Percentiles rank a stretch among this genome's conserved stretches.
Evolutionary conservation across 169 alveolate species (phyloP).

Genomic region (Cryptosporidium sp.): DNA sequence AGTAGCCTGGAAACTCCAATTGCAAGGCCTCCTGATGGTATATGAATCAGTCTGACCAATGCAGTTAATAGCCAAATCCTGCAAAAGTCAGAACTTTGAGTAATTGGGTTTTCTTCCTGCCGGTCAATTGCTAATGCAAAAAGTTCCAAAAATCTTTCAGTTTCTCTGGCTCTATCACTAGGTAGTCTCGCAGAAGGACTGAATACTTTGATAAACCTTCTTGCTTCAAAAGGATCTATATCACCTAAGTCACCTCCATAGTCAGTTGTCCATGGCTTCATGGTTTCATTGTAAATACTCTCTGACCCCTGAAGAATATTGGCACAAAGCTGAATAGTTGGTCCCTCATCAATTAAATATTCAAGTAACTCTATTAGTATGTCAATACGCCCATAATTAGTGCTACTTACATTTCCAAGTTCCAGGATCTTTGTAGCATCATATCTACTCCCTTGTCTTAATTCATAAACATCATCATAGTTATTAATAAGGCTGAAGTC

Average conservation of each 20-base stretch:
- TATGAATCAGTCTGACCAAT: constrained; percentile 46
- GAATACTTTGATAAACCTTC: constrained; percentile 47
- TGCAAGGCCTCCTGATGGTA: constrained; percentile 72
- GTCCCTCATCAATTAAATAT: constrained; percentile 53
- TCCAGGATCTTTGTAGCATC: constrained; percentile 41
- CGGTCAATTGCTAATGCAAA: constrained; percentile 48
- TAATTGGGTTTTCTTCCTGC: constrained; percentile 29
- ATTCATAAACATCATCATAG: constrained; percentile 65
- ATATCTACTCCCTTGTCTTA: constrained; percentile 57
- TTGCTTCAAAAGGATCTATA: constrained; percentile 49
- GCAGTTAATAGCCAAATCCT: constrained; percentile 65
- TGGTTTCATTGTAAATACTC: constrained; percentile 51
- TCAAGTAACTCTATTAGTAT: constrained; percentile 26
- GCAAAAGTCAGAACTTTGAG: constrained; percentile 40
- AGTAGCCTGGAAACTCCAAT: constrained; percentile 45
- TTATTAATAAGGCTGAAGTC: constrained; percentile 14
- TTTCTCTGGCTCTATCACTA: constrained; percentile 68
- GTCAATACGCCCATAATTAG: constrained; percentile 46
- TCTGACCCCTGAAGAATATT: constrained; percentile 62
- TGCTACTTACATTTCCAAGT: constrained; percentile 5
- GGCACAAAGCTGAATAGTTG: constrained; percentile 44
- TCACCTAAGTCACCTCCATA: constrained; percentile 73
- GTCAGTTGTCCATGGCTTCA: constrained; percentile 70
- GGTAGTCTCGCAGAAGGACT: constrained; percentile 20
- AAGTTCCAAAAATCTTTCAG: constrained; percentile 56